Evolutionary conservation across 495 filamentous ascomycete genomes (phyloP).

Genomic region (Penicillium turbatum): DNA sequence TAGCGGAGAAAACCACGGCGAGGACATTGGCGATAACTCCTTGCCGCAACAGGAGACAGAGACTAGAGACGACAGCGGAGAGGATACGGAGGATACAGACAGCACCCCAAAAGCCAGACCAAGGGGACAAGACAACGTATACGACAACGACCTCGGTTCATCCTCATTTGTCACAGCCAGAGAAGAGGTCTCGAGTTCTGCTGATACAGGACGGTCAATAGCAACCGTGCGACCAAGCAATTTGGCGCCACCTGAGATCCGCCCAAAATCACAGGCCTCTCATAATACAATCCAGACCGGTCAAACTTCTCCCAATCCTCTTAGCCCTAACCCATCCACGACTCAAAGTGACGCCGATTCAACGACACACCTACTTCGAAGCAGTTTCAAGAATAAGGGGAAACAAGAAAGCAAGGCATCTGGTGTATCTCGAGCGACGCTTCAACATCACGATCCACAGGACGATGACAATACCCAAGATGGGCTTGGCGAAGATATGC

Average conservation of each 20-base stretch:
- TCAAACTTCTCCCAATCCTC: constrained; percentile 18
- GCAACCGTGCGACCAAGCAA: constrained; percentile 17
- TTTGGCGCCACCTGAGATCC: neutral
- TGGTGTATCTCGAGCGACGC: constrained; percentile 16
- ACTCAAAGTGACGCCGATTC: constrained; percentile 36
- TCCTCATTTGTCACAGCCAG: constrained; percentile 35
- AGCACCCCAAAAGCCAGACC: constrained; percentile 7
- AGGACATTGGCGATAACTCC: neutral
- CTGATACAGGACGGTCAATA: constrained; percentile 11
- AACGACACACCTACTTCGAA: constrained; percentile 33
- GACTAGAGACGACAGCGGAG: neutral
- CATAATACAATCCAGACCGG: constrained; percentile 19
- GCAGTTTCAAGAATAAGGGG: constrained; percentile 25
- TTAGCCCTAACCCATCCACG: constrained; percentile 20
- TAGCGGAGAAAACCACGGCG: constrained; percentile 4
- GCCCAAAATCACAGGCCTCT: constrained; percentile 10
- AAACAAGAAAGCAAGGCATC: constrained; percentile 28
- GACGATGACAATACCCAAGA: constrained; percentile 28
- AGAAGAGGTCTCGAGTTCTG: constrained; percentile 17
- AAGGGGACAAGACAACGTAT: constrained; percentile 2
- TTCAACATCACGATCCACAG: constrained; percentile 36
- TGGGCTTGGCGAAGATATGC: constrained; percentile 8
- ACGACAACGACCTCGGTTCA: constrained; percentile 16
- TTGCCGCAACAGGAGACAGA: too few species aligned
- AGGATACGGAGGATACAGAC: constrained; percentile 19